Base-by-base conservation (phyloP, 352 stramenopile species). In the Phytophthora syringae region DNA sequence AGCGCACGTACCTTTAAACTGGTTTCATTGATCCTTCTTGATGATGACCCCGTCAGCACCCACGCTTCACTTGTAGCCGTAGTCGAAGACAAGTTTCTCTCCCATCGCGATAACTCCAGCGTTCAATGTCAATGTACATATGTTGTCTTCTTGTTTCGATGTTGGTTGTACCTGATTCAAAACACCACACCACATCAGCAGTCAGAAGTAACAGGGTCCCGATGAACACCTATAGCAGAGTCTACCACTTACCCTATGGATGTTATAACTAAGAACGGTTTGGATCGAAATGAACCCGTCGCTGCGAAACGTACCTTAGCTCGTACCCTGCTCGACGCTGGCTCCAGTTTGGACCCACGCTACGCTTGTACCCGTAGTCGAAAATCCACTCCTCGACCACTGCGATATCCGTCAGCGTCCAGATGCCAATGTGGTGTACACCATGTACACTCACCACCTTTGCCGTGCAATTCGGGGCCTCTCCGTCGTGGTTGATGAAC, bases 81-180 rank as follows among this genome's bases (percentile, higher is more conserved):
- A 90, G 58, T 90, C 77, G 62, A 90, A 88, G 51, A 79, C 70
- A 9, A 90, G 48, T 52, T 90, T 79, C 48, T 90, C 77, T 18
- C 95, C 80, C 24, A 83, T 60, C 5, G 70, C 61, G 55, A 98
- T 97, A 42, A 95, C 76, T 7, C 84, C 18, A 79, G 59, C 0
- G 92, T 89, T 82, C 89, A 98, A 98, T 89, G 10, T 76, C 91
- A 60, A 98, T 96, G 64, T 87, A n/a, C n/a, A n/a, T n/a, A n/a
- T n/a, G n/a, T n/a, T n/a, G n/a, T n/a, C n/a, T n/a, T n/a, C n/a
- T n/a, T n/a, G n/a, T n/a, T n/a, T n/a, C n/a, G n/a, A n/a, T n/a
- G n/a, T n/a, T n/a, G n/a, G n/a, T n/a, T n/a, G n/a, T n/a, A n/a
- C n/a, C n/a, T n/a, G n/a, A n/a, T n/a, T n/a, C n/a, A n/a, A n/a